Evolutionary conservation across 2,329 filamentous ascomycete genomes (phyloP), one percentile per base, ranked within the genome.

Genomic region (Zymoseptoria pseudotritici): DNA sequence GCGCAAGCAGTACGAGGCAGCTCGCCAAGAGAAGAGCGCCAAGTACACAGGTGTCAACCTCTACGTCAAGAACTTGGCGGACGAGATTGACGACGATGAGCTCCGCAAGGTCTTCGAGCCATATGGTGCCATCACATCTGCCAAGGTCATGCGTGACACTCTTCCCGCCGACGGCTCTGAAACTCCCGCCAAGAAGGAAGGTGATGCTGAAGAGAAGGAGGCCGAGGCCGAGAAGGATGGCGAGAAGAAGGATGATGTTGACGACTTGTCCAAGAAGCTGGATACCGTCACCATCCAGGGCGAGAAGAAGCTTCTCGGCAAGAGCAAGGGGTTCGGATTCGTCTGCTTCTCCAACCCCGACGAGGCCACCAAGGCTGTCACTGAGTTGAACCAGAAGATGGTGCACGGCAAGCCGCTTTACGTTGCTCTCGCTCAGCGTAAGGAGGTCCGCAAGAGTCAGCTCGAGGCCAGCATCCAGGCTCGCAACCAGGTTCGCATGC

Each of bases 351-450:
- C 90, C 85, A 97, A 96, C 83, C 92, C 94, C 62, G 94, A 99
- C 72, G 94, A 99, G 77, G 94, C 94, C 67, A 97, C 93, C 80
- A 97, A 97, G 86, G 94, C 94, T 66, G 93, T 99, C 66, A 91
- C 92, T 63, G 94, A 99, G 79, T 97, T 97, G 91, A 99, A 99
- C 83, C 93, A 97, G 83, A 91, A 94, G 78, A 99, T 99, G 94
- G 83, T 97, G 69, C 89, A 92, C 77, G 85, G 85, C 80, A 99
- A 99, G 86, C 94, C 94, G 60, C 84, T 99, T 63, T 99, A 99
- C 75, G 94, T 99, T 72, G 94, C 94, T 70, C 86, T 99, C 67
- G 94, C 94, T 66, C 94, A 99, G 84, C 93, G 94, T 80, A 99
- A 99, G 86, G 94, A 99, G 79, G 93, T 99, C 72, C 92, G 94